These are phyloP conservation scores for Handroanthus guayacan DNA, from an alignment of 257 asterid genomes.

Conservation along the genomic window DNA sequence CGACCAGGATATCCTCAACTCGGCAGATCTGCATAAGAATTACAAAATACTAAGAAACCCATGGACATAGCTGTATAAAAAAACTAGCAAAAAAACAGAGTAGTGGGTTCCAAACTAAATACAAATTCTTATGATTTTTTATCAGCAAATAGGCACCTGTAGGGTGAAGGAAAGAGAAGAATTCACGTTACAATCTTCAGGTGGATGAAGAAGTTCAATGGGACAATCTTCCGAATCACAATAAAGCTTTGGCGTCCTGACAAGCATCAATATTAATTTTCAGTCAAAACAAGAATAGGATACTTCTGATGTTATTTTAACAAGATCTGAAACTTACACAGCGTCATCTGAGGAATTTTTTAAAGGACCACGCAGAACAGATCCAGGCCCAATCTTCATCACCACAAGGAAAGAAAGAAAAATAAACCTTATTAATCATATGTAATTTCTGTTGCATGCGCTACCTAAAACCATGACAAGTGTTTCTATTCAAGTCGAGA, in stretches of 20 bases:
- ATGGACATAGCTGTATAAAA: constrained; percentile 21
- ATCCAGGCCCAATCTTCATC: constrained; percentile 92
- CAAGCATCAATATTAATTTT: constrained; percentile 36
- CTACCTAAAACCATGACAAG: background rate
- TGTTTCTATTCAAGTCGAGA: background rate
- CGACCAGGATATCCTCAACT: constrained; percentile 97
- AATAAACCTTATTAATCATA: constrained; percentile 25
- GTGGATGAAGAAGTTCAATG: constrained; percentile 87
- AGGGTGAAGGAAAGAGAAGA: constrained; percentile 96
- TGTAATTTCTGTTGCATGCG: constrained; percentile 10
- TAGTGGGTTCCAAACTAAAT: constrained; percentile 11
- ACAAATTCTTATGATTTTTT: constrained; percentile 2
- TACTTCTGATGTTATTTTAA: constrained; percentile 17
- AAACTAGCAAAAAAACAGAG: constrained; percentile 18
- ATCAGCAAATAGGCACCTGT: constrained; percentile 66
- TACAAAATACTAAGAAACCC: constrained; percentile 12
- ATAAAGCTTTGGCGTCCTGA: constrained; percentile 83
- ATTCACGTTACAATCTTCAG: constrained; percentile 99
- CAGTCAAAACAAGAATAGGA: constrained; percentile 26
- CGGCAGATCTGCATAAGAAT: constrained; percentile 78
- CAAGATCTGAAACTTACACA: constrained; percentile 69
- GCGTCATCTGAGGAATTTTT: constrained; percentile 75
- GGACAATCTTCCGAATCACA: constrained; percentile 84
- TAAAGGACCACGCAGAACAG: constrained; percentile 90
- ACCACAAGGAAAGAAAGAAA: constrained; percentile 38